phyloP scores from a whole-genome alignment of 345 rosid species.

The Atalantia buxifolia region DNA sequence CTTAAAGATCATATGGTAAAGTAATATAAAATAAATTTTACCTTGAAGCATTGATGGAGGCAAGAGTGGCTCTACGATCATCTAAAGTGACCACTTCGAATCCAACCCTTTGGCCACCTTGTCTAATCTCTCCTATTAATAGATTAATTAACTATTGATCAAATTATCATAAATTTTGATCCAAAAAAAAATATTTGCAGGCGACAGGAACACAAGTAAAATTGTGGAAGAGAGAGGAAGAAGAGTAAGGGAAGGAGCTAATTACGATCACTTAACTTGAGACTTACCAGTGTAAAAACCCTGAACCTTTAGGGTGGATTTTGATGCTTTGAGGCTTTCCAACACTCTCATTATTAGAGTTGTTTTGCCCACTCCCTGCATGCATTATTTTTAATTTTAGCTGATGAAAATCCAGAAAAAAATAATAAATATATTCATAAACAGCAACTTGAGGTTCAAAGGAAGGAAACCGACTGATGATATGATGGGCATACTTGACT shows the following conservation, averaged over 20 bases:
- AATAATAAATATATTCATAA: not conserved
- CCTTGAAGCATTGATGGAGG: conserved; percentile 50
- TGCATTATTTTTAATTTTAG: too few species aligned
- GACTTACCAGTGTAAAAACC: conserved; percentile 55
- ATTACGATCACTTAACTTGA: conserved; percentile 6
- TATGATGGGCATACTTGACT: not conserved
- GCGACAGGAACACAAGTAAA: too few species aligned
- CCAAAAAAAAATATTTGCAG: too few species aligned
- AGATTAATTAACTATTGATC: too few species aligned
- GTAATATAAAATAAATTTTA: conserved; percentile 2
- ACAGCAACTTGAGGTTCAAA: not conserved
- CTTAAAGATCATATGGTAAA: too few species aligned
- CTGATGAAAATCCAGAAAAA: too few species aligned
- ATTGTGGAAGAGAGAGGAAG: too few species aligned
- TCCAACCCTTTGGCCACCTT: conserved; percentile 55
- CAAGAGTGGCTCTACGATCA: conserved; percentile 57
- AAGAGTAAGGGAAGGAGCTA: not conserved
- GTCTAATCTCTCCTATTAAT: conserved; percentile 45
- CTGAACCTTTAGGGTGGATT: conserved; percentile 52
- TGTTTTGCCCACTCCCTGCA: conserved; percentile 75
- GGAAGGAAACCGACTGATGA: too few species aligned
- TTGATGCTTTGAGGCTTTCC: conserved; percentile 44
- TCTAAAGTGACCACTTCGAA: conserved; percentile 61
- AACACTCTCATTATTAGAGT: conserved; percentile 56
- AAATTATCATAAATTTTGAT: too few species aligned